Conservation (phyloP, 2,329 filamentous ascomycete genomes). For the Fusarium nematophilum region DNA sequence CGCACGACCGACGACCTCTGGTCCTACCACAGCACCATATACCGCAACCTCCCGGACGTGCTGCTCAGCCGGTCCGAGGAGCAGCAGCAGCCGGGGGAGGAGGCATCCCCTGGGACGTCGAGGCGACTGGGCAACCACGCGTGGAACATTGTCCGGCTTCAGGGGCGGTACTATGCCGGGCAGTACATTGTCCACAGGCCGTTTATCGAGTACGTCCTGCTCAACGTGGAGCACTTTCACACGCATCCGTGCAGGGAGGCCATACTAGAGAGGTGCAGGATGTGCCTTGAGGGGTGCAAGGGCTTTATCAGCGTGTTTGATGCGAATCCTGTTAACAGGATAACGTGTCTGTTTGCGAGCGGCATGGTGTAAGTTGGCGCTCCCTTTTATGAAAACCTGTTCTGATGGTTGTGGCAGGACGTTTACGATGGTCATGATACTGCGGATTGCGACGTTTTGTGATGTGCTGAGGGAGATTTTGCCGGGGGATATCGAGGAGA, state of each 20-base stretch:
- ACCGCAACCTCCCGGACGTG: slow-evolving; percentile 43
- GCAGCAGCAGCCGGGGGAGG: not conserved
- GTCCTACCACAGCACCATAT: slow-evolving; percentile 44
- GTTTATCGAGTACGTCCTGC: slow-evolving; percentile 44
- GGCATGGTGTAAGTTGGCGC: slow-evolving; percentile 45
- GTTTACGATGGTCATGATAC: slow-evolving; percentile 37
- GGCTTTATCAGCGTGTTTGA: slow-evolving; percentile 47
- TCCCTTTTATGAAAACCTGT: not conserved
- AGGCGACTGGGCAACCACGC: slow-evolving; percentile 39
- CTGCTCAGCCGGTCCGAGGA: slow-evolving; percentile 18
- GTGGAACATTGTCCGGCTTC: slow-evolving; percentile 45
- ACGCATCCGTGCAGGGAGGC: slow-evolving; percentile 37
- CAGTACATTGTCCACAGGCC: slow-evolving; percentile 48
- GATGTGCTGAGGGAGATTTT: not conserved
- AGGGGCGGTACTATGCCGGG: slow-evolving; percentile 45
- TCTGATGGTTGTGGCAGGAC: not conserved
- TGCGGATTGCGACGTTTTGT: slow-evolving; percentile 42
- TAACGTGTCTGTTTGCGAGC: slow-evolving; percentile 44
- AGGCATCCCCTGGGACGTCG: not conserved
- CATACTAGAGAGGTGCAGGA: slow-evolving; percentile 35
- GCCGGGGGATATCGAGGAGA: slow-evolving; percentile 5
- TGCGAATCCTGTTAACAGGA: slow-evolving; percentile 37
- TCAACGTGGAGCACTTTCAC: slow-evolving; percentile 40
- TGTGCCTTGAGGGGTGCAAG: slow-evolving; percentile 39
- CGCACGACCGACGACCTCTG: slow-evolving; percentile 41